phyloP scores from a whole-genome alignment of 129 eudicot species.

The Lactuca saligna region DNA sequence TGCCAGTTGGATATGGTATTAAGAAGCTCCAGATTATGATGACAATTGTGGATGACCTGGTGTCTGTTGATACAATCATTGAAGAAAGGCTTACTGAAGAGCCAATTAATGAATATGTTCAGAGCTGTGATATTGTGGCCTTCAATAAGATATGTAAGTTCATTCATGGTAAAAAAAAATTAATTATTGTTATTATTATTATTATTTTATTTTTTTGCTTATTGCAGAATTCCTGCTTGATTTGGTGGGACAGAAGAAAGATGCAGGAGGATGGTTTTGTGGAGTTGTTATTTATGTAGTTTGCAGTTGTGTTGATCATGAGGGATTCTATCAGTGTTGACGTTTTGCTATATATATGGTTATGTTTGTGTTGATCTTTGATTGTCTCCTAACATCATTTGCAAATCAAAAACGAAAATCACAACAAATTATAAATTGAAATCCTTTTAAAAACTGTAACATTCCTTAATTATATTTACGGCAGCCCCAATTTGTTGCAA shows the following conservation, averaged over 20 bases:
- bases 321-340: neutral
- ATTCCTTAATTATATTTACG: no score
- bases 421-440: no score
- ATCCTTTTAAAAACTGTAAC: no score
- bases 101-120: constrained; percentile 77
- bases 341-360: neutral
- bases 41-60: constrained; percentile 90
- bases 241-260: constrained; percentile 7
- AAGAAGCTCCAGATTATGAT: constrained; percentile 95
- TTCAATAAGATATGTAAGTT: constrained; percentile 85
- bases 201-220: neutral
- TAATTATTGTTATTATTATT: no score
- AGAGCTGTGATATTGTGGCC: constrained; percentile 96
- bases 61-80: constrained; percentile 76
- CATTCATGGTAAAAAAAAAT: neutral
- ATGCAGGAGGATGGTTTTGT: neutral
- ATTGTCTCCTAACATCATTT: neutral
- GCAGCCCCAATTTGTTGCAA: no score
- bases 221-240: constrained; percentile 17
- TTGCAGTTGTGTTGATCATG: neutral
- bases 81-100: constrained; percentile 71
- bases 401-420: no score
- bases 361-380: neutral
- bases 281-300: neutral
- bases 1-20: constrained; percentile 88